A percentile compares a stretch with the other conserved stretches of the same genome.
Conservation (phyloP, 2,329 filamentous ascomycete genomes). For the Colletotrichum australisinense region DNA sequence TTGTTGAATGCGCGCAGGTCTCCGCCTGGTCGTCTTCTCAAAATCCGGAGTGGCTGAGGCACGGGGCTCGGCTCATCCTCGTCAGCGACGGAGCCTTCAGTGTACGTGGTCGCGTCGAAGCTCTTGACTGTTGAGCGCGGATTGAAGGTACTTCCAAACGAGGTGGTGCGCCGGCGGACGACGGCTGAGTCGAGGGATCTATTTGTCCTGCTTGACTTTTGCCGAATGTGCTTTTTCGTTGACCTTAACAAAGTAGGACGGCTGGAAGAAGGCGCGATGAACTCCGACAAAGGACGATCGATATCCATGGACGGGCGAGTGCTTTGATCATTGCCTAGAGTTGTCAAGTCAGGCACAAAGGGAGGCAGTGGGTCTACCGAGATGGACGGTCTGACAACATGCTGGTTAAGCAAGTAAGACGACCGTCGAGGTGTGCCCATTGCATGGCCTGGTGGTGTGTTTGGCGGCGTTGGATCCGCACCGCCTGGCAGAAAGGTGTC, state of each 20-base stretch:
- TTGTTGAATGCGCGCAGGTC: slow-evolving; percentile 77
- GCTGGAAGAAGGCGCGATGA: slow-evolving; percentile 38
- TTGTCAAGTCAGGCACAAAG: slow-evolving; percentile 59
- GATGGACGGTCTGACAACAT: slow-evolving; percentile 50
- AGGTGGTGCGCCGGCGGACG: slow-evolving; percentile 68
- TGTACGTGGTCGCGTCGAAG: slow-evolving; percentile 70
- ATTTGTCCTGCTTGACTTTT: slow-evolving; percentile 61
- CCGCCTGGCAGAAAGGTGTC: slow-evolving; percentile 62
- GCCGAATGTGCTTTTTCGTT: slow-evolving; percentile 51
- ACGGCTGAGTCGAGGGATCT: slow-evolving; percentile 59
- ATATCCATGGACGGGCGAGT: slow-evolving; percentile 46
- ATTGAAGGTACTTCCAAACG: slow-evolving; percentile 67
- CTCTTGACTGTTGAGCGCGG: slow-evolving; percentile 65
- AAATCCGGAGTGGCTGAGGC: slow-evolving; percentile 68
- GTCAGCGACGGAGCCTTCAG: slow-evolving; percentile 61
- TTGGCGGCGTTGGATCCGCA: slow-evolving; percentile 70
- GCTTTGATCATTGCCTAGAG: slow-evolving; percentile 44
- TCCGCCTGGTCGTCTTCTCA: slow-evolving; percentile 80
- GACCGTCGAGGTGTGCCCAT: slow-evolving; percentile 63
- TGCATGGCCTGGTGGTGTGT: slow-evolving; percentile 64
- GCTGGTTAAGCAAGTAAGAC: slow-evolving; percentile 65
- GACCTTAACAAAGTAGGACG: slow-evolving; percentile 11
- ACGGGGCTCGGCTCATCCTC: slow-evolving; percentile 54
- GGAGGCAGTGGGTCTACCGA: slow-evolving; percentile 57
- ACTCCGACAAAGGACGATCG: slow-evolving; percentile 47